Conservation (phyloP, 495 filamentous ascomycete species). For the Penicillium parvum region DNA sequence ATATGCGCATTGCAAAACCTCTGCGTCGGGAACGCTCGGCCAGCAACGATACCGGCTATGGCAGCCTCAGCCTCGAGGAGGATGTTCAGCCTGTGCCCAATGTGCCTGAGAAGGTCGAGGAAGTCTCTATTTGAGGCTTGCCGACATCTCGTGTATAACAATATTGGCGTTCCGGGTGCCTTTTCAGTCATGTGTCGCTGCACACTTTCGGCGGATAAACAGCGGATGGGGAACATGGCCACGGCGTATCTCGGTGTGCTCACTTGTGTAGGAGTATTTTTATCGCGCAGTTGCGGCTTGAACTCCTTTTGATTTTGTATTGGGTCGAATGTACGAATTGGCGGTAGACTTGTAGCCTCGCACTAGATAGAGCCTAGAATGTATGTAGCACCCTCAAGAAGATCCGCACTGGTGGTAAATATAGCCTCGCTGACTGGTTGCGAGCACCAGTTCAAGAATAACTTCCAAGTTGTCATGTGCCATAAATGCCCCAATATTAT, state of each 20-base stretch:
- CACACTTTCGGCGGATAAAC: background rate
- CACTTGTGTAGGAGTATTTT: slow-evolving; percentile 3
- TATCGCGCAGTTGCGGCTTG: too few relatives aligned
- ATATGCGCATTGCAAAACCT: slow-evolving; percentile 6
- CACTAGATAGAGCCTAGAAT: background rate
- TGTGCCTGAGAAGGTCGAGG: slow-evolving; percentile 4
- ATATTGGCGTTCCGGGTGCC: background rate
- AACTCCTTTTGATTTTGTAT: too few relatives aligned
- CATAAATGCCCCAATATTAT: too few relatives aligned
- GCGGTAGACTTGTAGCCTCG: too few relatives aligned
- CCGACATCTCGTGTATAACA: background rate
- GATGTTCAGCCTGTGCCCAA: slow-evolving; percentile 8
- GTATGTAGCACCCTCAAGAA: too few relatives aligned
- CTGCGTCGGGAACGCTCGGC: slow-evolving; percentile 21
- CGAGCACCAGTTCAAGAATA: too few relatives aligned
- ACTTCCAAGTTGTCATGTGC: too few relatives aligned
- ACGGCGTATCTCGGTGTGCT: background rate
- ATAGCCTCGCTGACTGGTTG: too few relatives aligned
- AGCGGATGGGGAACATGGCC: background rate
- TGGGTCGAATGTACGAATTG: too few relatives aligned
- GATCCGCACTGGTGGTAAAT: too few relatives aligned
- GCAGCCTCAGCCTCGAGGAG: slow-evolving; percentile 28
- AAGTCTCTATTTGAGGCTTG: slow-evolving; percentile 3
- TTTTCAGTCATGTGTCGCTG: background rate
- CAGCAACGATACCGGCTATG: slow-evolving; percentile 33